Evolutionary conservation across 257 asterid species (phyloP).

Genomic region (Mentha longifolia): DNA sequence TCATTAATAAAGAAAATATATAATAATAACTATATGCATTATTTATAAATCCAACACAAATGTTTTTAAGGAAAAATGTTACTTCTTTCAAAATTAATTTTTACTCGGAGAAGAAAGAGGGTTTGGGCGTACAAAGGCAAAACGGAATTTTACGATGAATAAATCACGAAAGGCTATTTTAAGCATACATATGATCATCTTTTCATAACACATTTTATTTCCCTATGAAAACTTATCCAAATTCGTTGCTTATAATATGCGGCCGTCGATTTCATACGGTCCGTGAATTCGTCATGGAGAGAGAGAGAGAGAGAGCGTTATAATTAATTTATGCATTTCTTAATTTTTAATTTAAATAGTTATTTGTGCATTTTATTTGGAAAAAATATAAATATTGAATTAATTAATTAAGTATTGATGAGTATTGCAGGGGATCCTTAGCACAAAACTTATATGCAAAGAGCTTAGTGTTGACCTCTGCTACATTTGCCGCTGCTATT

Average conservation of each 20-base stretch:
- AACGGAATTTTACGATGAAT: neutral
- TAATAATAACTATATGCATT: too few relatives aligned
- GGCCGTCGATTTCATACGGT: neutral
- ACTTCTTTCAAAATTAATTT: neutral
- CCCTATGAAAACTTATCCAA: conserved; percentile 10
- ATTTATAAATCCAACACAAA: neutral
- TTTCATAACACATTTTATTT: neutral
- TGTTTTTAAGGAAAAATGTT: neutral
- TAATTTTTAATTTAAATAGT: too few relatives aligned
- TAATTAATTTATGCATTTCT: too few relatives aligned
- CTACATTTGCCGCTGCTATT: conserved; percentile 64
- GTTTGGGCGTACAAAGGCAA: neutral
- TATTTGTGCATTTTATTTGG: too few relatives aligned
- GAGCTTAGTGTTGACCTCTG: conserved; percentile 58
- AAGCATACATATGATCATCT: neutral
- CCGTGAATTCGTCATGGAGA: neutral
- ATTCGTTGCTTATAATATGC: neutral
- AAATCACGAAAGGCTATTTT: neutral
- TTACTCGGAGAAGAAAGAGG: neutral
- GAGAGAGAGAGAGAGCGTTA: too few relatives aligned
- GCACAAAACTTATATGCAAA: conserved; percentile 59
- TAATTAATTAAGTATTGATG: neutral
- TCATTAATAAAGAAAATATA: too few relatives aligned
- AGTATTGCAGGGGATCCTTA: conserved; percentile 54
- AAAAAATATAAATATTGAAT: neutral